Evolutionary conservation across 2,329 filamentous ascomycete genomes (phyloP), one percentile per base, ranked within the genome.

Genomic region (Penicillium sp.): DNA sequence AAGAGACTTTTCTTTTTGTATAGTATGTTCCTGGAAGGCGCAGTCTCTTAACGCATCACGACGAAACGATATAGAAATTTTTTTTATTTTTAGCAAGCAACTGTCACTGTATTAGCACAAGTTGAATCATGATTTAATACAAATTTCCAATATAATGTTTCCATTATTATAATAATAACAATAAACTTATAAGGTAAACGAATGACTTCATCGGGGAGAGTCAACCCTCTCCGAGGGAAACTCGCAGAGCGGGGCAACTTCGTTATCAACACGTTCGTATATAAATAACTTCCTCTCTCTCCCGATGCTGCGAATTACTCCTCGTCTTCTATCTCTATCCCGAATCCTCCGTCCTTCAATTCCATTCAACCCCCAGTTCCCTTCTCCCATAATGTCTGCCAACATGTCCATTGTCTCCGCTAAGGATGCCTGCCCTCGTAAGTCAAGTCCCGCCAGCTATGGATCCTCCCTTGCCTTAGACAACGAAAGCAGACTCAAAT

Each of bases 401-500:
- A 57, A 62, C 58, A 69, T 77, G 65, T 72, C 71, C 39, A 59
- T 66, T 48, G 67, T 79, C 61, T 72, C 72, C 58, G 68, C 76
- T 35, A 72, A 74, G 65, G 73, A 76, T 55, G 77, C 77, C 50
- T 77, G 74, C 65, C 77, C 76, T 68, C 76, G 77, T 79, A 71
- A 67, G 76, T 73, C 34, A 26, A 31, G 11, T 4, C 42, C n/a
- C n/a, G 7, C 26, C 38, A 53, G 10, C 53, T 44, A 46, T 34
- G 43, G 4, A 10, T n/a, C 13, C 13, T 40, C 35, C 9, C 6
- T 32, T 34, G 26, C 18, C 22, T 10, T 43, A 35, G 31, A 34
- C 18, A 35, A 6, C 9, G 26, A 39, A n/a, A 44, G 9, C 16
- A 34, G 4, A 8, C 16, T 29, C 51, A 42, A 32, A 29, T 5